Base-by-base conservation (phyloP, 371 early-diverging fungal genomes). In the Mucor piriformis region DNA sequence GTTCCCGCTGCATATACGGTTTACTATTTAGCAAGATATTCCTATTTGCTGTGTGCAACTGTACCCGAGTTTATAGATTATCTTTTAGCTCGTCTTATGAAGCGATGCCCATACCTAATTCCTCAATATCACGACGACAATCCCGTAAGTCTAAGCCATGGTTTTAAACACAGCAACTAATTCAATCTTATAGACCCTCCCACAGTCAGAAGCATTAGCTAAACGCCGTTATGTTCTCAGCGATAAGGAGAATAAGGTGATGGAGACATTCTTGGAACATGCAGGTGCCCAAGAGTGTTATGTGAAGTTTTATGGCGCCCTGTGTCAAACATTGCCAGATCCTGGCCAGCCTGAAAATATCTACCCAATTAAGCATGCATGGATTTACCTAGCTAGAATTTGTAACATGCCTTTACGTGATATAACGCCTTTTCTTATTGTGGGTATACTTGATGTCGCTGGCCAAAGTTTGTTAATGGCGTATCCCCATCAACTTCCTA, bases 351-450 rank as follows among this genome's bases (percentile, higher is more conserved):
- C 79, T 0, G 63, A 67, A 1, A 90, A 90, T 43, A 65, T 79
- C 3, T 69, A 87, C 37, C 79, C 83, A 0, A 75, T 95, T 3
- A 70, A 77, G 6, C 67, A 86, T 18, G 93, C 81, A 0, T 95
- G 95, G 95, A 74, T 76, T 4, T 83, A 94, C 94, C 61, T 94
- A 24, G 86, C 94, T 0, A 77, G 92, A 18, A 84, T 93, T 11
- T 57, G 88, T 23, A 94, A 93, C 56, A 67, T 88, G 76, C 83
- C 86, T 20, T 90, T 92, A 1, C 81, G 90, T 15, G 66, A 79
- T 2, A 85, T 94, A 43, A 90, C 93, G 0, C 87, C 94, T 2
- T 20, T 65, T 91, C 12, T 77, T 74, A 20, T 80, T 72, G 5
- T 89, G 11, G 63, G 63, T 4, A n/a, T 92, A 44, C 52, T 96